A percentile compares a stretch with the other conserved stretches of the same genome.
These are phyloP conservation scores for Plasmodium reichenowi DNA, from an alignment of 169 alveolate species.

Conservation along the genomic window DNA sequence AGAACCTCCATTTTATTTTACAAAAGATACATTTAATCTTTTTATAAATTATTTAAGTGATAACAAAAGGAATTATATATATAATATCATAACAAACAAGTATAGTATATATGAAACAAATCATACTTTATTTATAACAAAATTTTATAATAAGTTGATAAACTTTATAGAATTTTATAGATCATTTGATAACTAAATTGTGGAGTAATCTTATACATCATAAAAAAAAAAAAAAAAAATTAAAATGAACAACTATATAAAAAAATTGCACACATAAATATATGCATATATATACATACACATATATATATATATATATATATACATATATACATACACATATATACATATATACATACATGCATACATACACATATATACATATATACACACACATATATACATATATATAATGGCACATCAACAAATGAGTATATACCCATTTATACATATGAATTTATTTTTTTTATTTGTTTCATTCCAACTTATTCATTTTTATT, in stretches of 20 bases:
- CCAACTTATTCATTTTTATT: not conserved
- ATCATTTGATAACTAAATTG: conserved; percentile 24
- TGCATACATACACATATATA: too few species aligned
- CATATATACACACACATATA: too few species aligned
- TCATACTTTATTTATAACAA: not conserved
- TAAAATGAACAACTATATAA: too few species aligned
- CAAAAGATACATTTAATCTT: conserved; percentile 44
- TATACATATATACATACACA: too few species aligned
- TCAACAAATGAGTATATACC: too few species aligned
- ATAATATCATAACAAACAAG: conserved; percentile 1
- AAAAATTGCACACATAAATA: not conserved
- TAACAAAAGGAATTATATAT: conserved; percentile 12
- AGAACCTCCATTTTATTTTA: conserved; percentile 29
- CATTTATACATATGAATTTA: not conserved
- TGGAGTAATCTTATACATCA: not conserved
- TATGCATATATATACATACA: not conserved
- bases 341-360: too few species aligned
- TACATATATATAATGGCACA: too few species aligned
- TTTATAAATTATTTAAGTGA: conserved; percentile 22
- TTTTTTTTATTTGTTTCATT: not conserved
- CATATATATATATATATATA: too few species aligned
- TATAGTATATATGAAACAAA: not conserved
- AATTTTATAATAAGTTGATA: conserved; percentile 4
- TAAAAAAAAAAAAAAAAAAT: too few species aligned
- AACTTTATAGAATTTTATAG: conserved; percentile 20